These are phyloP conservation scores for Picea sitchensis DNA, from an alignment of 75 land plant genomes.

Conservation along the genomic window DNA sequence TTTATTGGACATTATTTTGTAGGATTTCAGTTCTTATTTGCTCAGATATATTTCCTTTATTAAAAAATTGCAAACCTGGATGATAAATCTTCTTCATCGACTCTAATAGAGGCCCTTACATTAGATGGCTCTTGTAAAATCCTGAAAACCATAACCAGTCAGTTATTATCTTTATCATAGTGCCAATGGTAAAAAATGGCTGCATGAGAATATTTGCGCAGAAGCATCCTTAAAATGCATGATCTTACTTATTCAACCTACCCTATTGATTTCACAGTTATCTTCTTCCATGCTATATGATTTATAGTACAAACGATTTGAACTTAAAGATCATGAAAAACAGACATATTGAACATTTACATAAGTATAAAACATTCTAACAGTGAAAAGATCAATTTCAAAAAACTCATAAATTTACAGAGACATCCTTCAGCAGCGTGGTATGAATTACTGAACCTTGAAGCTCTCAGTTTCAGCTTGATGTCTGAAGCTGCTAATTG, in stretches of 20 bases:
- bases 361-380: too few relatives aligned
- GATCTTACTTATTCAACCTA: background rate
- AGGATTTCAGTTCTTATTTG: background rate
- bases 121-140: conserved; percentile 1
- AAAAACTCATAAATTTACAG: background rate
- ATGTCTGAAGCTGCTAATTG: conserved; percentile 6
- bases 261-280: background rate
- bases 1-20: background rate
- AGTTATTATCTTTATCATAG: background rate
- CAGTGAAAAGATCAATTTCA: too few relatives aligned
- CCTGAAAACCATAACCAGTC: conserved; percentile 2
- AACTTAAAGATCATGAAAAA: background rate
- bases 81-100: background rate
- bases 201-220: background rate
- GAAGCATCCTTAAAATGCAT: background rate
- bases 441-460: conserved; percentile 1
- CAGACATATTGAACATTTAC: too few relatives aligned
- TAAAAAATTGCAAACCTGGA: conserved; percentile 7
- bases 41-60: background rate
- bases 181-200: background rate
- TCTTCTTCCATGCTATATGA: background rate
- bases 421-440: background rate
- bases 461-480: background rate
- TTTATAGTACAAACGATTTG: background rate
- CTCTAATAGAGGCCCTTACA: conserved; percentile 7